These are phyloP conservation scores for Amaranthus hypochondriacus DNA, from an alignment of 148 eudicot species.

Conservation along the genomic window DNA sequence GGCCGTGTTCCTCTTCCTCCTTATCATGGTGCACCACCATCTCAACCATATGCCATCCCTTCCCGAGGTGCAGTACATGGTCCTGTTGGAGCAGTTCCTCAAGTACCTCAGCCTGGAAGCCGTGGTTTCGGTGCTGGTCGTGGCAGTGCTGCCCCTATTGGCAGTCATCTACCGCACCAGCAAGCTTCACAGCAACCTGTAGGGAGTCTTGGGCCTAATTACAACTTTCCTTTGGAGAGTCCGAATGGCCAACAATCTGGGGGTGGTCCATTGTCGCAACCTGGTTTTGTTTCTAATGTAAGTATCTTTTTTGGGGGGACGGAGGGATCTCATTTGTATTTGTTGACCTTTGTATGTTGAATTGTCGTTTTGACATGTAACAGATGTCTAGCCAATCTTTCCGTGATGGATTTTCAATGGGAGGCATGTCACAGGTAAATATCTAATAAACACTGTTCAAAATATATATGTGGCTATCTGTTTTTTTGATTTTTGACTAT, in stretches of 20 bases:
- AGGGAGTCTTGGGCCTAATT: slow-evolving; percentile 71
- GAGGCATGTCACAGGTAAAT: slow-evolving; percentile 95
- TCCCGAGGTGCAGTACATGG: slow-evolving; percentile 87
- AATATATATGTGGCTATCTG: background rate
- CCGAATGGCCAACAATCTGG: slow-evolving; percentile 86
- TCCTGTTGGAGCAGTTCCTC: slow-evolving; percentile 95
- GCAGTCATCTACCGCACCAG: slow-evolving; percentile 84
- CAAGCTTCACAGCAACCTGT: slow-evolving; percentile 74
- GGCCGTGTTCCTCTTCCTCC: slow-evolving; percentile 78
- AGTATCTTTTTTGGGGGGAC: slow-evolving; percentile 16
- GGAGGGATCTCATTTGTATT: background rate
- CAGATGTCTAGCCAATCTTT: slow-evolving; percentile 69
- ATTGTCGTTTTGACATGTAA: slow-evolving; percentile 8
- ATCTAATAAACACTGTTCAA: background rate
- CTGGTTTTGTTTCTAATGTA: slow-evolving; percentile 87
- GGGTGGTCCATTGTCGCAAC: slow-evolving; percentile 91
- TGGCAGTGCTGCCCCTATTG: slow-evolving; percentile 83
- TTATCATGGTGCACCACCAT: slow-evolving; percentile 79
- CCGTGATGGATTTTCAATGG: slow-evolving; percentile 85
- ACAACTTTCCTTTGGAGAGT: slow-evolving; percentile 77
- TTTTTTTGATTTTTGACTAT: background rate
- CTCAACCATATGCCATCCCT: slow-evolving; percentile 97
- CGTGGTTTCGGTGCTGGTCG: slow-evolving; percentile 95
- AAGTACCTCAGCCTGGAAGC: slow-evolving; percentile 82
- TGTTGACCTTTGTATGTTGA: background rate